Percentiles rank a stretch among this genome's conserved stretches.
These are phyloP conservation scores for Aspergillus costaricaensis DNA, from an alignment of 2,329 filamentous ascomycete species.

Conservation along the genomic window DNA sequence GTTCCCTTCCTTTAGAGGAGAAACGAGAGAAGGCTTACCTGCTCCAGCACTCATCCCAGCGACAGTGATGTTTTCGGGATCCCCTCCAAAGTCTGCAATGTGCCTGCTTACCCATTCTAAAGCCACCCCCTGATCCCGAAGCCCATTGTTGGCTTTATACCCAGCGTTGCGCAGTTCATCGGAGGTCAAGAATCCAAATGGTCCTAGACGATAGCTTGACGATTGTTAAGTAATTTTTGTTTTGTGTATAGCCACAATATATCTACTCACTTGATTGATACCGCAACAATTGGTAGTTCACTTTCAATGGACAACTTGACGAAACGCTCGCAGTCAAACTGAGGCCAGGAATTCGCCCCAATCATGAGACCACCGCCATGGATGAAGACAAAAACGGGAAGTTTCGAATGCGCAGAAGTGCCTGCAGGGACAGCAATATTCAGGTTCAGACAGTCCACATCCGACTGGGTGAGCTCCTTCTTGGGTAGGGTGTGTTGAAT, in stretches of 20 bases:
- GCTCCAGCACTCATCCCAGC: slow-evolving; percentile 54
- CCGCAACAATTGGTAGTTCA: slow-evolving; percentile 50
- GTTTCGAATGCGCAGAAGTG: slow-evolving; percentile 28
- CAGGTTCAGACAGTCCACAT: slow-evolving; percentile 54
- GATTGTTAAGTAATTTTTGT: slow-evolving; percentile 7
- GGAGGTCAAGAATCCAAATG: slow-evolving; percentile 52
- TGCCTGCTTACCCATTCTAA: slow-evolving; percentile 45
- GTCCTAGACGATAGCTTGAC: slow-evolving; percentile 50
- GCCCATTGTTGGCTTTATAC: slow-evolving; percentile 48
- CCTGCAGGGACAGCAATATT: slow-evolving; percentile 52
- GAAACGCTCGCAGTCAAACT: slow-evolving; percentile 51
- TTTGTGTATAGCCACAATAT: neutral
- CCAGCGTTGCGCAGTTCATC: slow-evolving; percentile 50
- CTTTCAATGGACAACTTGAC: slow-evolving; percentile 49
- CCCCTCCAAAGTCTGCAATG: slow-evolving; percentile 46
- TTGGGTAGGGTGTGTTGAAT: slow-evolving; percentile 52
- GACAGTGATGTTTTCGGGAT: slow-evolving; percentile 41
- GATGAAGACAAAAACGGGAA: slow-evolving; percentile 57
- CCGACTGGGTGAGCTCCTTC: slow-evolving; percentile 44
- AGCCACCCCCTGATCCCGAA: slow-evolving; percentile 51
- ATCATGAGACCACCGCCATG: slow-evolving; percentile 56
- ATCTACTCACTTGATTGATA: slow-evolving; percentile 46
- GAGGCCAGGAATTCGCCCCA: slow-evolving; percentile 56
- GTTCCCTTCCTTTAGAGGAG: neutral
- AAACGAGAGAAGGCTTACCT: slow-evolving; percentile 24